A percentile compares a stretch with the other conserved stretches of the same genome.
These are phyloP conservation scores for Penicillium antarcticum DNA, from an alignment of 495 filamentous ascomycete species.

Conservation along the genomic window DNA sequence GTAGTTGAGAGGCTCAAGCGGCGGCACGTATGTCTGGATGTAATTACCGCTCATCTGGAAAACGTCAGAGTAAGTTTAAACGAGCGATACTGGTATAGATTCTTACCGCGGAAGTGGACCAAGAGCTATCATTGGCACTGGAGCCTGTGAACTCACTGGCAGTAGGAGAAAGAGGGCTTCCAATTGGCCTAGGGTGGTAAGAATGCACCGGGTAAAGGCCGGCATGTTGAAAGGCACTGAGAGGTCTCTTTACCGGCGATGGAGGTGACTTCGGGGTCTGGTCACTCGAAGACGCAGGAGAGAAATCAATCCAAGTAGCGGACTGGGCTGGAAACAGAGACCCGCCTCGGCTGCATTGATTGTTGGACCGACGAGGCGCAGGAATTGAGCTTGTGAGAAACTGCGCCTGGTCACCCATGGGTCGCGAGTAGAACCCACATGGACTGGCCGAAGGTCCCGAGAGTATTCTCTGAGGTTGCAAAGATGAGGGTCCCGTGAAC, in stretches of 20 bases:
- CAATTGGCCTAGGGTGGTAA: slow-evolving; percentile 70
- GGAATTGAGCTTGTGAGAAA: slow-evolving; percentile 32
- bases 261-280: slow-evolving; percentile 12
- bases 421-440: slow-evolving; percentile 28
- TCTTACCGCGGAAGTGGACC: slow-evolving; percentile 49
- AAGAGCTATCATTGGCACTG: slow-evolving; percentile 40
- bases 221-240: slow-evolving; percentile 40
- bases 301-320: slow-evolving; percentile 34
- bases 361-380: slow-evolving; percentile 33
- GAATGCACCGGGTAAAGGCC: slow-evolving; percentile 49
- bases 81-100: not conserved
- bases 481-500: slow-evolving; percentile 15
- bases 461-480: slow-evolving; percentile 37
- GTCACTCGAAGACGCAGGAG: slow-evolving; percentile 23
- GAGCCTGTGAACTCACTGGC: slow-evolving; percentile 72
- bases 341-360: slow-evolving; percentile 36
- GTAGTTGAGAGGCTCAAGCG: slow-evolving; percentile 94
- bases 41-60: slow-evolving; percentile 46
- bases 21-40: slow-evolving; percentile 73
- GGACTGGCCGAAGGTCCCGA: slow-evolving; percentile 36
- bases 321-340: slow-evolving; percentile 31
- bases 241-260: slow-evolving; percentile 34
- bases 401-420: slow-evolving; percentile 28
- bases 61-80: slow-evolving; percentile 6
- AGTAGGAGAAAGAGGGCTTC: slow-evolving; percentile 79